Evolutionary conservation across 225 moss, liverwort and hornwort species (phyloP).

Genomic region (Physcomitrellopsis africana): DNA sequence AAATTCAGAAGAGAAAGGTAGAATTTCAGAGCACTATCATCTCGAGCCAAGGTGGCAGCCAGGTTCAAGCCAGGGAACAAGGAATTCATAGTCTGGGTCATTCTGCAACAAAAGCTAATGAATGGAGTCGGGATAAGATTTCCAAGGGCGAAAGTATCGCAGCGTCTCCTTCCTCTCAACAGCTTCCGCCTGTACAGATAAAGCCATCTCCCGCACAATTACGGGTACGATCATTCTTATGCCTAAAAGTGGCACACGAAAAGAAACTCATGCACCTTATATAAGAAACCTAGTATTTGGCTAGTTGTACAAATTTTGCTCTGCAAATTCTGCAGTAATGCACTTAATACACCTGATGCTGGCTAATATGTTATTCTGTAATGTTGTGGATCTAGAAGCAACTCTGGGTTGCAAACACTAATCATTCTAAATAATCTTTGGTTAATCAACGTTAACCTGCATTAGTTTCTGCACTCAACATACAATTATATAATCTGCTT

Average conservation of each 20-base stretch:
- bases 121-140: slow-evolving; percentile 30
- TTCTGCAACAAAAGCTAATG: slow-evolving; percentile 33
- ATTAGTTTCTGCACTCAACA: slow-evolving; percentile 5
- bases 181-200: slow-evolving; percentile 30
- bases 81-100: slow-evolving; percentile 6
- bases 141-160: slow-evolving; percentile 23
- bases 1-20: neutral
- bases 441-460: neutral
- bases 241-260: neutral
- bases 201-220: slow-evolving; percentile 41
- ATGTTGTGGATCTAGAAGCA: slow-evolving; percentile 14
- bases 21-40: slow-evolving; percentile 42
- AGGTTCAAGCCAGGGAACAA: slow-evolving; percentile 16
- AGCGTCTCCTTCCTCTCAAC: slow-evolving; percentile 17
- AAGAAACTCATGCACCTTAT: neutral
- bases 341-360: neutral
- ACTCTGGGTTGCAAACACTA: neutral
- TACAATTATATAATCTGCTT: slow-evolving; percentile 1
- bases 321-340: slow-evolving; percentile 7
- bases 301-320: neutral
- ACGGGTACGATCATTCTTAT: slow-evolving; percentile 44
- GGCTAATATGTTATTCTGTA: neutral
- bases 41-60: slow-evolving; percentile 19
- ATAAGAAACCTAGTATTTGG: slow-evolving; percentile 13
- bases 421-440: neutral